Base-by-base conservation (phyloP, 2,329 filamentous ascomycete species). In the Leptographium lundbergii region DNA sequence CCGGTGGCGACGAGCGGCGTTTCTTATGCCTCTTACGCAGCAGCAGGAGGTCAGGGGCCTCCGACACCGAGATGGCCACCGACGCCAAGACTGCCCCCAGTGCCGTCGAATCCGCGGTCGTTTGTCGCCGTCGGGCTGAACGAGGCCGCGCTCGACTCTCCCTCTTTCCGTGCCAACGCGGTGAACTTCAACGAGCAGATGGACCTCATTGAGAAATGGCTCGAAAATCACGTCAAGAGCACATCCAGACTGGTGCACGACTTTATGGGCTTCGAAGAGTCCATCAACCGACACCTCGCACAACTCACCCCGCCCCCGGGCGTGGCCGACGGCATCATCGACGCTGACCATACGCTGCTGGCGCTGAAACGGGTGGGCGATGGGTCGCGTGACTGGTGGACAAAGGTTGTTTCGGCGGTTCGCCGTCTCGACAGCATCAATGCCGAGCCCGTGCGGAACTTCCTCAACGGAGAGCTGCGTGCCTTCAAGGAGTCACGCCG, bases 141-240 rank as follows among this genome's bases (percentile, higher is more conserved):
- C 74, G 94, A 99, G 80, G 94, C 94, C 56, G 88, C 91, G 24
- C 87, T 97, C 75, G 94, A 99, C 74, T 96, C 91, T 47, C 94
- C 94, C 29, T 95, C 91, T 42, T 97, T 97, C 72, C 89, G 94
- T 64, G 89, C 91, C 54, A 89, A 89, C 25, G 83, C 89, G 50
- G 75, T 87, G 54, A 90, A 96, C 74, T 96, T 96, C 69, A 81
- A 84, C 63, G 94, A 97, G 64, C 92, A 99, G 75, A 83, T 96
- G 67, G 94, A 97, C 64, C 81, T 84, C 59, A 81, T 97, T 61
- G 94, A 97, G 73, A 85, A 83, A 79, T 99, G 94, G 94, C 87
- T 99, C 34, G 91, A 81, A 50, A 75, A 74, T 57, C 82, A 82
- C 64, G 73, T 77, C 54, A 74, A 74, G 63, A 76, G 78, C 54